Evolutionary conservation across 164 flowering plant species (phyloP).

Genomic region (Paratinospora sagittata): DNA sequence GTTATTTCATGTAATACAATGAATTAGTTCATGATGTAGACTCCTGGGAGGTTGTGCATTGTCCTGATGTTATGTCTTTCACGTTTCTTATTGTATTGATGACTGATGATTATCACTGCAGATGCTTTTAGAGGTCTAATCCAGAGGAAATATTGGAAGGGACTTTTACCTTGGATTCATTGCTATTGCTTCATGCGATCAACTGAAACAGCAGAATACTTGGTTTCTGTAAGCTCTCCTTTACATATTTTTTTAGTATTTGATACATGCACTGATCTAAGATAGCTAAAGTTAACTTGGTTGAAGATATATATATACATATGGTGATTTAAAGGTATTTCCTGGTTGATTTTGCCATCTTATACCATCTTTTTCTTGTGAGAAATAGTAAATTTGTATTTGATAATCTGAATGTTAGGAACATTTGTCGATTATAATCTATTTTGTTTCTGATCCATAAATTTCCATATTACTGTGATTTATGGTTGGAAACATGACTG

Average conservation of each 20-base stretch:
- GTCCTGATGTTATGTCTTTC: not conserved
- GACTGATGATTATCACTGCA: constrained; percentile 24
- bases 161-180: constrained; percentile 80
- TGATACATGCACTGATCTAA: not conserved
- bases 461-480: not conserved
- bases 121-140: constrained; percentile 75
- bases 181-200: constrained; percentile 94
- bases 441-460: not conserved
- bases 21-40: not conserved
- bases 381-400: not conserved
- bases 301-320: not conserved
- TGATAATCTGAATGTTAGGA: not conserved
- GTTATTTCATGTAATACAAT: not conserved
- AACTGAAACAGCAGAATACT: constrained; percentile 59
- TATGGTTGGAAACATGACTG: not conserved
- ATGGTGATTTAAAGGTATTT: not conserved
- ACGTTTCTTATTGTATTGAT: not conserved
- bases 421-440: not conserved
- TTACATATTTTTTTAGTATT: not conserved
- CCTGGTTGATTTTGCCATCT: not conserved
- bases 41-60: too few relatives aligned
- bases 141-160: constrained; percentile 67
- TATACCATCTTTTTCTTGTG: not conserved
- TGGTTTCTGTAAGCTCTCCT: constrained; percentile 53
- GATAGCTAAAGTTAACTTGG: not conserved